Base-by-base conservation (phyloP, 192 early-diverging fungal genomes). In the Linnemannia exigua region DNA sequence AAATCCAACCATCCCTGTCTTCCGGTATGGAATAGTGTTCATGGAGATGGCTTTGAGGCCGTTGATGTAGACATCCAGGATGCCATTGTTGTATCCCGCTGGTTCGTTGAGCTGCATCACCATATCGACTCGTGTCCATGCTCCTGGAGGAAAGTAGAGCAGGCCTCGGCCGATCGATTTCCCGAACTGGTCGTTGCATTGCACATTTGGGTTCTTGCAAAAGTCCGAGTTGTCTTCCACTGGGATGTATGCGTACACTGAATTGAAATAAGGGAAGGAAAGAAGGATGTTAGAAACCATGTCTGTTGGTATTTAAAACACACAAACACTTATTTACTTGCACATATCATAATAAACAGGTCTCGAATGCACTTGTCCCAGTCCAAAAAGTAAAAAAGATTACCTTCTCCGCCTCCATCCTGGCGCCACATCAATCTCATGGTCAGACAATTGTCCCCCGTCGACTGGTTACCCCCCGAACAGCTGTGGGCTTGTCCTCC, bases 391-490 rank as follows among this genome's bases (percentile, higher is more conserved):
- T n/a, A 63, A 33, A 46, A 41, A 72, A 51, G 69, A 47, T 76
- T 86, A 86, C 84, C 84, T 86, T 86, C 84, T 16, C 84, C 84
- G 2, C 48, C 28, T 50, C 88, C 90, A 31, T 35, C 71, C 16
- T 51, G 72, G 77, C 90, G 73, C 90, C 90, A 91, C 90, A 91
- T 91, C 25, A 90, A 35, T 51, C 90, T 76, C 82, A 91, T 87
- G 17, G 88, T 90, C 36, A 89, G 74, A 66, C 90, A 91, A 33
- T 90, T 84, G n/a, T 79, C 16, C 4, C 89, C 90, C 1, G 74
- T 80, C n/a, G 90, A 77, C 66, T 89, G 88, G n/a, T 71, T 47
- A 17, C 90, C 90, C 8, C 90, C 90, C 48, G 88, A 89, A 74
- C 90, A 91, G 6, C 87, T 88, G 28, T 87, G 76, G 87, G 14